Conservation (phyloP, 2,329 filamentous ascomycete species). For the Zalaria obscura region DNA sequence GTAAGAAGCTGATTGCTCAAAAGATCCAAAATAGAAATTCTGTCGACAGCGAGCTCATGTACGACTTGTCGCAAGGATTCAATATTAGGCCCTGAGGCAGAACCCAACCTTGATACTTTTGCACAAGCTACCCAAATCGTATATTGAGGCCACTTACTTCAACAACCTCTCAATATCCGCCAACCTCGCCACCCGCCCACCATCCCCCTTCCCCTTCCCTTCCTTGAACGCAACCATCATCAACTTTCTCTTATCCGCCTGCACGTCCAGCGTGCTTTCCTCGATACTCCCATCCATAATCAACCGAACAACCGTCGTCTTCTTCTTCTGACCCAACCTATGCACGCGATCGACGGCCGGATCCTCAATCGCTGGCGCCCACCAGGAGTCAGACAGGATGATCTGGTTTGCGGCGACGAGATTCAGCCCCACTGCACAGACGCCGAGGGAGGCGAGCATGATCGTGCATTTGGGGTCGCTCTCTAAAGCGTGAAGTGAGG, state of each 20-base stretch:
- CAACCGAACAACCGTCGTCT: slow-evolving; percentile 66
- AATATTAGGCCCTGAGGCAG: too few species aligned
- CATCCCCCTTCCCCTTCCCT: slow-evolving; percentile 37
- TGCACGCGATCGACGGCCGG: slow-evolving; percentile 84
- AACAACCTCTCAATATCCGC: slow-evolving; percentile 29
- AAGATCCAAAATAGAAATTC: too few species aligned
- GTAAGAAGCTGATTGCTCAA: too few species aligned
- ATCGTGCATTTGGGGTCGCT: slow-evolving; percentile 54
- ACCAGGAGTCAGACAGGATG: slow-evolving; percentile 75
- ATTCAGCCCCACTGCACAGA: slow-evolving; percentile 77
- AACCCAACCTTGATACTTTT: too few species aligned
- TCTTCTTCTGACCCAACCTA: slow-evolving; percentile 65
- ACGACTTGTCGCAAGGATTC: too few species aligned
- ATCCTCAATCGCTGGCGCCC: slow-evolving; percentile 85
- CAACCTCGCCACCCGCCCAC: slow-evolving; percentile 36
- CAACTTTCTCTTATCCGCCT: slow-evolving; percentile 63
- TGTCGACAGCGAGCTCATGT: too few species aligned
- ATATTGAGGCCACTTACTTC: background rate
- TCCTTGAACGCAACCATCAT: slow-evolving; percentile 71
- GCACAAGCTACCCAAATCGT: background rate
- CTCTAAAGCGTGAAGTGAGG: slow-evolving; percentile 53
- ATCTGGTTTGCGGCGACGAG: slow-evolving; percentile 77
- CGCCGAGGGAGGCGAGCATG: slow-evolving; percentile 67
- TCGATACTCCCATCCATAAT: slow-evolving; percentile 73
- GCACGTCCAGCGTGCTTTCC: slow-evolving; percentile 64